These are phyloP conservation scores for Suillus fuscotomentosus DNA, from an alignment of 768 basidiomycete genomes.

Conservation along the genomic window DNA sequence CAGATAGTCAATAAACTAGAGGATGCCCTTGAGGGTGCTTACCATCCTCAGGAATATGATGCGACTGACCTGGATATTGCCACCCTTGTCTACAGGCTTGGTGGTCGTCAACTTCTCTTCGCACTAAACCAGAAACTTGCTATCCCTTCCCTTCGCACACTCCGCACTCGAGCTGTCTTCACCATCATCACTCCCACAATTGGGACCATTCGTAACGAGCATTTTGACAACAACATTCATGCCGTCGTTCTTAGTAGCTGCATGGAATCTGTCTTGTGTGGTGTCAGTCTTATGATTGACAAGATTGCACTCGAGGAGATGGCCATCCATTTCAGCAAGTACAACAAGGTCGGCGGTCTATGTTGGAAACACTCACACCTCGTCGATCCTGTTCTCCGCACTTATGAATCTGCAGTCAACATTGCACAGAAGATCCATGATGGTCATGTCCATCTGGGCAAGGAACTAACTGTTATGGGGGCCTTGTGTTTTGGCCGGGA, in stretches of 20 bases:
- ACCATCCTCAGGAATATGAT: background rate
- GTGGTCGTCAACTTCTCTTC: conserved; percentile 12
- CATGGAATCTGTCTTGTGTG: background rate
- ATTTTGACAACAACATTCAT: conserved; percentile 12
- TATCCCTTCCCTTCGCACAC: conserved; percentile 13
- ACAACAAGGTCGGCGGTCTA: conserved; percentile 10
- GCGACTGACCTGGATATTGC: conserved; percentile 13
- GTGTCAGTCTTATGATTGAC: conserved; percentile 13
- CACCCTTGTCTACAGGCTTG: background rate
- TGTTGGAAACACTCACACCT: conserved; percentile 3
- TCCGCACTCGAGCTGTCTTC: conserved; percentile 1
- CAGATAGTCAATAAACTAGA: conserved; percentile 3
- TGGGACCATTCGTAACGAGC: background rate
- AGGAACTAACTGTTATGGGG: conserved; percentile 13
- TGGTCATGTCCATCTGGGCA: conserved; percentile 6
- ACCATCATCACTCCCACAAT: conserved; percentile 8
- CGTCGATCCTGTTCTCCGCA: background rate
- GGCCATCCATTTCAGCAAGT: conserved; percentile 6
- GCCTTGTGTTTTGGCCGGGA: background rate
- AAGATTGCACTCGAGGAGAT: conserved; percentile 13
- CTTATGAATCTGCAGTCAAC: conserved; percentile 3
- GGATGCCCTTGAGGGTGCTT: background rate
- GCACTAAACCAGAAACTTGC: conserved; percentile 10
- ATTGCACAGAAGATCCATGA: background rate
- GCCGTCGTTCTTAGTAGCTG: conserved; percentile 3